phyloP scores from a whole-genome alignment of 1,139 yeast genomes.

The Entelexis paramagnoliae region DNA sequence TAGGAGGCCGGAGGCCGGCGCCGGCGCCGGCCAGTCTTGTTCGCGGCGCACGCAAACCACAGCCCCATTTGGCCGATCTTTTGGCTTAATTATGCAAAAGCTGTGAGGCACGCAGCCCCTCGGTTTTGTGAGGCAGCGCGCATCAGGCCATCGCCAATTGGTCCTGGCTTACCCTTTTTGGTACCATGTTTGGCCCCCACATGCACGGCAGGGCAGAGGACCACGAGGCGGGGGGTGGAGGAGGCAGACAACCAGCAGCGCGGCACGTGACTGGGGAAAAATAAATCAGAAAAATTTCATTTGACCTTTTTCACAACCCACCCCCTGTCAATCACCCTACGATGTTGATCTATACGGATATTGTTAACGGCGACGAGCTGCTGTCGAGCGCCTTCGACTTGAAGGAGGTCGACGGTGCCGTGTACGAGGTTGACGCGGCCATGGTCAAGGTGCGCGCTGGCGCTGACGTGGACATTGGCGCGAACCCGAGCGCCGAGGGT shows the following conservation, averaged over 20 bases:
- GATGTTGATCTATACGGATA: conserved; percentile 39
- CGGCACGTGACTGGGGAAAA: not conserved
- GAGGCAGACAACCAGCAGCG: not conserved
- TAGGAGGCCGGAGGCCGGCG: too few species aligned
- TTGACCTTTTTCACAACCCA: not conserved
- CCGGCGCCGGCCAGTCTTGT: too few species aligned
- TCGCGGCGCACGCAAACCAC: too few species aligned
- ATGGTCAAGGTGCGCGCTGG: conserved; percentile 76
- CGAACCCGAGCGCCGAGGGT: conserved; percentile 98
- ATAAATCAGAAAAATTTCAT: conserved; percentile 4
- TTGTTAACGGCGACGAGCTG: conserved; percentile 88
- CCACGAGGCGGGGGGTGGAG: too few species aligned
- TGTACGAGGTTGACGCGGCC: conserved; percentile 93
- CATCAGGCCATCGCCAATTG: too few species aligned
- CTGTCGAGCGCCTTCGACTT: conserved; percentile 94
- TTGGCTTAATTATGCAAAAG: too few species aligned
- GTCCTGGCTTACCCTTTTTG: too few species aligned
- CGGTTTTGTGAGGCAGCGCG: too few species aligned
- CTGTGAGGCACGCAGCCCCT: too few species aligned
- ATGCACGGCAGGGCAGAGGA: not conserved
- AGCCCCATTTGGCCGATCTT: too few species aligned
- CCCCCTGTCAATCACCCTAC: not conserved
- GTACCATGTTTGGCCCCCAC: too few species aligned
- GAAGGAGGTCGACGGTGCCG: conserved; percentile 75
- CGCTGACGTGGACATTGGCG: conserved; percentile 95